phyloP scores from a whole-genome alignment of 805 yeast species.

The Pichia californica region DNA sequence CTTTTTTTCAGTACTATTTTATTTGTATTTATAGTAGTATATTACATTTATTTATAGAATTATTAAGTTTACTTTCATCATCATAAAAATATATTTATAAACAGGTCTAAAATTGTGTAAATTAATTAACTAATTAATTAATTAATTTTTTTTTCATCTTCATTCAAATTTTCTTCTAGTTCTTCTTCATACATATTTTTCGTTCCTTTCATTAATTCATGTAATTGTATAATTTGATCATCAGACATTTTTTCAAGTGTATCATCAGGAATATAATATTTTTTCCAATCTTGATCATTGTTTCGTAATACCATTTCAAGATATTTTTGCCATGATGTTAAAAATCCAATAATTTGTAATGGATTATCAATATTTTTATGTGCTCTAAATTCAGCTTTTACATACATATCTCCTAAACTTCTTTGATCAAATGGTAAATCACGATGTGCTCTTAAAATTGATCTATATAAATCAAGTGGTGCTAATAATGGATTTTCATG shows the following conservation, averaged over 20 bases:
- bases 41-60: too few relatives aligned
- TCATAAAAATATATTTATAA: too few relatives aligned
- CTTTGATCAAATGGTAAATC: constrained; percentile 62
- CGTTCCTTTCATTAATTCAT: constrained; percentile 75
- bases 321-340: constrained; percentile 92
- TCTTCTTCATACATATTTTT: constrained; percentile 19
- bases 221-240: constrained; percentile 79
- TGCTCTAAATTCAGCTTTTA: constrained; percentile 80
- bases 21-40: too few relatives aligned
- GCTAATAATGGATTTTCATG: constrained; percentile 54
- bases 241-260: constrained; percentile 80
- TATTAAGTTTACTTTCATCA: too few relatives aligned
- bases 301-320: constrained; percentile 39
- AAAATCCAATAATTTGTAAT: constrained; percentile 85
- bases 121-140: too few relatives aligned
- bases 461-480: constrained; percentile 71
- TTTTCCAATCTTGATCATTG: constrained; percentile 58
- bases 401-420: constrained; percentile 83
- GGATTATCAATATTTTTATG: constrained; percentile 84
- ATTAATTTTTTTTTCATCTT: not conserved
- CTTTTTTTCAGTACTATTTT: too few relatives aligned
- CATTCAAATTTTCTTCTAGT: constrained; percentile 4
- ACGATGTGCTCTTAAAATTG: constrained; percentile 77
- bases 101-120: too few relatives aligned
- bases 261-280: constrained; percentile 51